phyloP scores from a whole-genome alignment of 1,139 yeast species.

The Saccharomyces pastorianus region DNA sequence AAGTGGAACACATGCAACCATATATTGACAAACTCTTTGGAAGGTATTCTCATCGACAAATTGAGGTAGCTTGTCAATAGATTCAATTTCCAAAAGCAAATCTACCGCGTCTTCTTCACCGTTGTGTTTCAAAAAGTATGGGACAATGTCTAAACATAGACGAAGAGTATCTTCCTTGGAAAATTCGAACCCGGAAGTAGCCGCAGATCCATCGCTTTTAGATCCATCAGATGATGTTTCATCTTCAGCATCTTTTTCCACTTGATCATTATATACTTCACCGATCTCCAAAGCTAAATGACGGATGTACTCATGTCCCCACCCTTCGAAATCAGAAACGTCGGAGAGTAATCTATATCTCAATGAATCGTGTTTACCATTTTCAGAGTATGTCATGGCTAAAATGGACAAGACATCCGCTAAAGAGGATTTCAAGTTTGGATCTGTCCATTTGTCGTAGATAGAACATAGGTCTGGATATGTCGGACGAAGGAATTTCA shows the following conservation, averaged over 20 bases:
- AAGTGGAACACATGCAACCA: constrained; percentile 92
- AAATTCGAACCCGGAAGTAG: constrained; percentile 19
- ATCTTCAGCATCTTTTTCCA: constrained; percentile 45
- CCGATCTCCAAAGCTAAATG: constrained; percentile 94
- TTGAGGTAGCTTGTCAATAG: constrained; percentile 71
- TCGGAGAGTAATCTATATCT: constrained; percentile 68
- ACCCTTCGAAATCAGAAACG: constrained; percentile 60
- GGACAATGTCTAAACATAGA: constrained; percentile 72
- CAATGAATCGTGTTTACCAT: constrained; percentile 71
- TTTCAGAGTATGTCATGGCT: constrained; percentile 91
- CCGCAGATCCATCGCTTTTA: constrained; percentile 1
- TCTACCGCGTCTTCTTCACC: constrained; percentile 99
- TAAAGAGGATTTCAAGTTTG: constrained; percentile 37
- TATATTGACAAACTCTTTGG: constrained; percentile 84
- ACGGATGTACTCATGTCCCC: constrained; percentile 98
- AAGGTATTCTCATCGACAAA: constrained; percentile 81
- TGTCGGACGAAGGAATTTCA: constrained; percentile 87
- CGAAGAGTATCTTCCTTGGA: constrained; percentile 43
- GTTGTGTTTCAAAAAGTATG: constrained; percentile 85
- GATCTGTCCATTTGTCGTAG: constrained; percentile 58
- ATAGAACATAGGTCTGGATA: constrained; percentile 58
- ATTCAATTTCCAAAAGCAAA: constrained; percentile 78
- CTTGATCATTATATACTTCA: constrained; percentile 62
- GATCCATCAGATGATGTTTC: constrained; percentile 12
- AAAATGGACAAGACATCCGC: constrained; percentile 89